Percentiles rank a stretch among this genome's conserved stretches.
Conservation (phyloP, 2,329 filamentous ascomycete genomes). For the Neonectria magnoliae region DNA sequence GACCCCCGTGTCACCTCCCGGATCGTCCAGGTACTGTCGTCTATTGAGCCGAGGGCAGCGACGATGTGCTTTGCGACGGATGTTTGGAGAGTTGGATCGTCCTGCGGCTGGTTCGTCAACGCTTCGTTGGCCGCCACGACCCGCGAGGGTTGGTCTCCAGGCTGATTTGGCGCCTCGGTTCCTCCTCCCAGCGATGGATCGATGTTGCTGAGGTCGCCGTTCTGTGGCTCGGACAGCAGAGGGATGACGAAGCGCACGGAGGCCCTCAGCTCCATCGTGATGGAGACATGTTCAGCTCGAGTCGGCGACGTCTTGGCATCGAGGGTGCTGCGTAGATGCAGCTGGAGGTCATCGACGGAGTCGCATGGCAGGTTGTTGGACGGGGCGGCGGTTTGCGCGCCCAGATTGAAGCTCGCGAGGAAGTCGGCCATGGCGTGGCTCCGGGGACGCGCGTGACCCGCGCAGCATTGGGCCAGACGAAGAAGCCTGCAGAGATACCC, state of each 20-base stretch:
- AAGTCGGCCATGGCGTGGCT: conserved; percentile 50
- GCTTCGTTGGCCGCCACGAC: conserved; percentile 57
- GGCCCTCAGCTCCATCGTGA: conserved; percentile 58
- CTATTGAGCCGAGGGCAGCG: conserved; percentile 53
- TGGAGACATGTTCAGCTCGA: conserved; percentile 60
- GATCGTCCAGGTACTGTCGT: conserved; percentile 61
- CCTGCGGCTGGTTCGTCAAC: conserved; percentile 59
- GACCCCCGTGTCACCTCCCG: conserved; percentile 55
- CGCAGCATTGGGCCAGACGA: conserved; percentile 24
- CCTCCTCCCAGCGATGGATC: conserved; percentile 49
- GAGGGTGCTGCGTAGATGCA: conserved; percentile 54
- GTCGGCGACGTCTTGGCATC: conserved; percentile 56
- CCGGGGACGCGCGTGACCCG: neutral
- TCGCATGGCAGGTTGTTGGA: conserved; percentile 42
- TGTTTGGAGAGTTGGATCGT: conserved; percentile 60
- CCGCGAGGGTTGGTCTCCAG: conserved; percentile 44
- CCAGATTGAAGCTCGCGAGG: conserved; percentile 50
- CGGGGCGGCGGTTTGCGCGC: conserved; percentile 33
- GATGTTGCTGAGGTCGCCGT: conserved; percentile 45
- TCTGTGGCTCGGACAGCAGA: conserved; percentile 50
- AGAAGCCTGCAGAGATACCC: conserved; percentile 30
- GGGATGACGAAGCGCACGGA: conserved; percentile 56
- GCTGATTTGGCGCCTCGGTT: conserved; percentile 28
- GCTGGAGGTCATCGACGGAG: conserved; percentile 57
- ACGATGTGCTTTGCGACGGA: conserved; percentile 61